Percentiles rank a stretch among this genome's conserved stretches.
Evolutionary conservation across 352 stramenopile genomes (phyloP).

Genomic region (Peronosclerospora sorghi): DNA sequence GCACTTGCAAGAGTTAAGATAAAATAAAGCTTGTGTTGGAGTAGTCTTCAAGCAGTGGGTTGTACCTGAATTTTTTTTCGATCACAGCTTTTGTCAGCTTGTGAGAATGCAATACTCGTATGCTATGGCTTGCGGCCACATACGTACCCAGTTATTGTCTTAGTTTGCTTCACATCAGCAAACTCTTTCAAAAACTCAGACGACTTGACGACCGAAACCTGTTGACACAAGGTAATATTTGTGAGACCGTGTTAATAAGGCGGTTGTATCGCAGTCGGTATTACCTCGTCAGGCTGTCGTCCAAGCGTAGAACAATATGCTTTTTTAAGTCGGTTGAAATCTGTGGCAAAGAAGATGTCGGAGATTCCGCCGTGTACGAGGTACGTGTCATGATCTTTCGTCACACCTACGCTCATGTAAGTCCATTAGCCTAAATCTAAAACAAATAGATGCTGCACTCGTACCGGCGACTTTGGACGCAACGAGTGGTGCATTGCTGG

Average conservation of each 20-base stretch:
- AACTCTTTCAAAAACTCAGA: slow-evolving; percentile 71
- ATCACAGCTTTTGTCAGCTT: slow-evolving; percentile 1
- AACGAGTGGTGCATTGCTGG: slow-evolving; percentile 80
- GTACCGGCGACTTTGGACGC: slow-evolving; percentile 68
- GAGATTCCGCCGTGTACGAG: slow-evolving; percentile 73
- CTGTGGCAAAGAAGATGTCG: slow-evolving; percentile 87
- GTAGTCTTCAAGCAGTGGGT: slow-evolving; percentile 84
- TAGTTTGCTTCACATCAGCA: slow-evolving; percentile 60
- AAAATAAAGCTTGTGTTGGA: slow-evolving; percentile 86
- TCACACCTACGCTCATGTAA: slow-evolving; percentile 30
- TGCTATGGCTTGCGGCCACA: not conserved
- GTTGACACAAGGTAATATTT: not conserved
- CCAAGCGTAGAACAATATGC: slow-evolving; percentile 66
- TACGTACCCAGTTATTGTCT: slow-evolving; percentile 68
- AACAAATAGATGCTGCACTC: not conserved
- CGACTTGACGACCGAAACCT: slow-evolving; percentile 81
- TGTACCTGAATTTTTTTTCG: slow-evolving; percentile 45
- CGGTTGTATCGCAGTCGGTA: not conserved
- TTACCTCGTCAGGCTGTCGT: slow-evolving; percentile 39
- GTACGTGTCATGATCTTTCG: slow-evolving; percentile 83
- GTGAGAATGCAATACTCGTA: not conserved
- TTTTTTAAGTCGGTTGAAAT: slow-evolving; percentile 74
- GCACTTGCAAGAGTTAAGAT: slow-evolving; percentile 28
- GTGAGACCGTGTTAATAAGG: not conserved
- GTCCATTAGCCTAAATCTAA: not conserved